A percentile compares a stretch with the other conserved stretches of the same genome.
phyloP scores from a whole-genome alignment of 179 eudicot species.

The Spinacia oleracea region DNA sequence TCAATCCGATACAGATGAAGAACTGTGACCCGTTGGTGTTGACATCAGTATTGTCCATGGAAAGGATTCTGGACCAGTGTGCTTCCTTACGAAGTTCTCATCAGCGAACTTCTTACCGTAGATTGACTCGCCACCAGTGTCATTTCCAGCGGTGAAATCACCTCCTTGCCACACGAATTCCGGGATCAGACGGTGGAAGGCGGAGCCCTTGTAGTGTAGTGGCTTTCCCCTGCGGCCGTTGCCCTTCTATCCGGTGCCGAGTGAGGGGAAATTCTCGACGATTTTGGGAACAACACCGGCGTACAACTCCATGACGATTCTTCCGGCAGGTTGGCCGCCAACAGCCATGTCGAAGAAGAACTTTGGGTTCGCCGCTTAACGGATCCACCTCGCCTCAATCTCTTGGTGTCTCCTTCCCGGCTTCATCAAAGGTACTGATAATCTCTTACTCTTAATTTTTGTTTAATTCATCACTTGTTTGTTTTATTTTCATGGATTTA shows the following conservation, averaged over 20 bases:
- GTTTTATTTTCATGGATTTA: too few species aligned
- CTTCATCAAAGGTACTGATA: too few species aligned
- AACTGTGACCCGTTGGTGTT: slow-evolving; percentile 86
- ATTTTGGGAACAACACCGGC: slow-evolving; percentile 60
- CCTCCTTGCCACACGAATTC: slow-evolving; percentile 84
- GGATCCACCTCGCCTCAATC: too few species aligned
- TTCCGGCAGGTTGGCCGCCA: slow-evolving; percentile 58
- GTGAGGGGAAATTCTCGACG: slow-evolving; percentile 81
- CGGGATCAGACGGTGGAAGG: slow-evolving; percentile 79
- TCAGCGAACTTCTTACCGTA: slow-evolving; percentile 71
- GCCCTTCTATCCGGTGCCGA: slow-evolving; percentile 88
- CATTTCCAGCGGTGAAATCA: slow-evolving; percentile 79
- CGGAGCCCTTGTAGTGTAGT: slow-evolving; percentile 69
- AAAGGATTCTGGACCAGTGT: slow-evolving; percentile 75
- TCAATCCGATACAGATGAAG: slow-evolving; percentile 79
- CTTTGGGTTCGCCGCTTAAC: slow-evolving; percentile 68
- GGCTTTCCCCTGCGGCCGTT: slow-evolving; percentile 56
- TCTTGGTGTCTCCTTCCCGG: too few species aligned
- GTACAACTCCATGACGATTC: slow-evolving; percentile 72
- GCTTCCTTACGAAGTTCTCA: slow-evolving; percentile 75
- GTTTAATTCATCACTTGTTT: too few species aligned
- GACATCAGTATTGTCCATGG: slow-evolving; percentile 80
- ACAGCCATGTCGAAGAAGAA: slow-evolving; percentile 70
- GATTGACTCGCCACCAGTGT: slow-evolving; percentile 89
- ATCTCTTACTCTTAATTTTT: too few species aligned